Evolutionary conservation across 139 green algal species (phyloP), one percentile per base, ranked within the genome.

Genomic region (Tetraselmis striata): DNA sequence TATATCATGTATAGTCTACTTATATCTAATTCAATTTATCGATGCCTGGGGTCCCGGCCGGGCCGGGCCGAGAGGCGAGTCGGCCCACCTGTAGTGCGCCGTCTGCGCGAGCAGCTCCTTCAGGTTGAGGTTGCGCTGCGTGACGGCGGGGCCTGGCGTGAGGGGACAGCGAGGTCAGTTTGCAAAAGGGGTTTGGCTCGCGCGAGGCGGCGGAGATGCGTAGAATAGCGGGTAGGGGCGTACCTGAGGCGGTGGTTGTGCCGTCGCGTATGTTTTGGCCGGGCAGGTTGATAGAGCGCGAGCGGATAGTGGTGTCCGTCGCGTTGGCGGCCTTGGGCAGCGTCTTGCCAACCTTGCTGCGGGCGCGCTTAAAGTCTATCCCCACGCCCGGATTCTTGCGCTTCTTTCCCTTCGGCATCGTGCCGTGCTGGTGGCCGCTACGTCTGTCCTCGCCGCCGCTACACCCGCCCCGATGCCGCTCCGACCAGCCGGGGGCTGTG

Each of bases 351-450:
- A 89, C 83, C 83, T 95, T 96, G 84, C 91, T 89, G 85, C 96
- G 97, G 31, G 92, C 93, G 1, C 89, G 81, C 76, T 91, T 90
- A 77, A 98, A 98, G 83, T 98, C 95, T 0, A 98, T 79, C 1
- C 95, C 95, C 1, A 96, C 92, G 1, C 94, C 94, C 0, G 90
- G 77, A 77, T 94, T 94, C 76, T 90, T 91, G 0, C 88, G 83
- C 83, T 92, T 94, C 67, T 87, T 87, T 0, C 77, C 81, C 5
- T 77, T 77, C 1, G 28, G 30, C 82, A 89, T 91, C 45, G 5
- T 67, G n/a, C n/a, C n/a, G n/a, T n/a, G n/a, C n/a, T n/a, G n/a
- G n/a, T n/a, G n/a, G n/a, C n/a, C n/a, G n/a, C n/a, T n/a, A n/a
- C n/a, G n/a, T n/a, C n/a, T n/a, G n/a, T n/a, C n/a, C n/a, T n/a